Evolutionary conservation across 75 land plant genomes (phyloP).

Genomic region (Pseudotsuga menziesii): DNA sequence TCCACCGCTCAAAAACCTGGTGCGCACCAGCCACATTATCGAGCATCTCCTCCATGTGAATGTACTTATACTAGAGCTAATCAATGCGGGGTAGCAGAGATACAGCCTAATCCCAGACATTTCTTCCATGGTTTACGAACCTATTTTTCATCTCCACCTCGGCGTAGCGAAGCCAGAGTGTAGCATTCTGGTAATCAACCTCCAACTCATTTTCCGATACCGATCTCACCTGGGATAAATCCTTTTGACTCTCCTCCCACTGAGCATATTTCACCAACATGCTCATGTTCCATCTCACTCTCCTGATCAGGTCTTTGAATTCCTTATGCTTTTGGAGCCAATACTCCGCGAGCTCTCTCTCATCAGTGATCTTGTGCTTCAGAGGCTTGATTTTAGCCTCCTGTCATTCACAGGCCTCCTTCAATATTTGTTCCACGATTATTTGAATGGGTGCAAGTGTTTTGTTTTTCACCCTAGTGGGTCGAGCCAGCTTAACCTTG

Average conservation of each 20-base stretch:
- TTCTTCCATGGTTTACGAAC: constrained; percentile 82
- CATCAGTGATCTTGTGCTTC: constrained; percentile 92
- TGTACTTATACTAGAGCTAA: constrained; percentile 95
- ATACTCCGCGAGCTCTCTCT: constrained; percentile 80
- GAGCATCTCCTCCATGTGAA: constrained; percentile 95
- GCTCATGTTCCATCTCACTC: constrained; percentile 81
- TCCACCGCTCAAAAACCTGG: constrained; percentile 89
- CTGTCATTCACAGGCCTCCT: constrained; percentile 90
- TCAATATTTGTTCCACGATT: constrained; percentile 93
- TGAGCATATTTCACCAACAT: constrained; percentile 95
- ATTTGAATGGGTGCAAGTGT: constrained; percentile 94
- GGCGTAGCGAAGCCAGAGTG: constrained; percentile 92
- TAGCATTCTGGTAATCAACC: constrained; percentile 78
- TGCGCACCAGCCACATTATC: constrained; percentile 76
- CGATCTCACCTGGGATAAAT: constrained; percentile 69
- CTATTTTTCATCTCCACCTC: constrained; percentile 93
- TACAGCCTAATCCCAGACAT: constrained; percentile 92
- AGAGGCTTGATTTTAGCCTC: constrained; percentile 96
- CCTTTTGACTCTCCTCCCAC: constrained; percentile 95
- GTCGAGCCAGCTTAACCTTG: constrained; percentile 95
- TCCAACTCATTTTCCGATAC: constrained; percentile 93
- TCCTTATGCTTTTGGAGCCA: constrained; percentile 89
- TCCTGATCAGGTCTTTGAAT: constrained; percentile 79
- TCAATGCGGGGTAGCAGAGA: constrained; percentile 72
- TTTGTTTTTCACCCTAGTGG: constrained; percentile 94